These are phyloP conservation scores for Priceomyces melissophilus DNA, from an alignment of 805 yeast genomes.

Conservation along the genomic window DNA sequence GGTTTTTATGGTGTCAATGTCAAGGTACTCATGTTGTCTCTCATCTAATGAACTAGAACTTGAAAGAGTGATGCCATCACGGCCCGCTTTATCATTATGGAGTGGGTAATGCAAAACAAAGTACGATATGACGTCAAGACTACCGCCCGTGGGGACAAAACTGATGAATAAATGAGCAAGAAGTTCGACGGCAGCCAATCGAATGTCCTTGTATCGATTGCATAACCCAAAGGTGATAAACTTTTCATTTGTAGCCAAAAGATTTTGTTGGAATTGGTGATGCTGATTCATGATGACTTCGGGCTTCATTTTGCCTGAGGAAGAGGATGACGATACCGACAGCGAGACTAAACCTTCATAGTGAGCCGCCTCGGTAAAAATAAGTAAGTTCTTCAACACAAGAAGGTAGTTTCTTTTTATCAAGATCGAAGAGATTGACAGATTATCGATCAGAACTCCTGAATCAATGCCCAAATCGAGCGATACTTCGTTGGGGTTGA, in stretches of 20 bases:
- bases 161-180: slow-evolving; percentile 32
- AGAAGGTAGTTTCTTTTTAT: slow-evolving; percentile 30
- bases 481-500: slow-evolving; percentile 17
- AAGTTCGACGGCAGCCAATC: slow-evolving; percentile 35
- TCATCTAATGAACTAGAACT: background rate
- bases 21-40: slow-evolving; percentile 19
- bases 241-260: slow-evolving; percentile 30
- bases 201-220: slow-evolving; percentile 30
- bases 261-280: slow-evolving; percentile 30
- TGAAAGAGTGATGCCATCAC: slow-evolving; percentile 16
- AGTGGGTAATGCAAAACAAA: slow-evolving; percentile 24
- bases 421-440: slow-evolving; percentile 17
- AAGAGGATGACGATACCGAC: slow-evolving; percentile 31
- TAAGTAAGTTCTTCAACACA: slow-evolving; percentile 28
- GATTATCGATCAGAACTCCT: slow-evolving; percentile 11
- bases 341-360: slow-evolving; percentile 35
- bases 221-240: slow-evolving; percentile 26
- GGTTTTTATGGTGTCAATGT: slow-evolving; percentile 21
- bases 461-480: slow-evolving; percentile 13
- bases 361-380: slow-evolving; percentile 31
- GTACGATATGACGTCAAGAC: slow-evolving; percentile 26
- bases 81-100: slow-evolving; percentile 18
- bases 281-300: slow-evolving; percentile 40
- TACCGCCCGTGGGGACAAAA: slow-evolving; percentile 38
- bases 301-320: slow-evolving; percentile 40